These are phyloP conservation scores for Oehlia diaphana DNA, from an alignment of 192 early-diverging fungal genomes.

Conservation along the genomic window DNA sequence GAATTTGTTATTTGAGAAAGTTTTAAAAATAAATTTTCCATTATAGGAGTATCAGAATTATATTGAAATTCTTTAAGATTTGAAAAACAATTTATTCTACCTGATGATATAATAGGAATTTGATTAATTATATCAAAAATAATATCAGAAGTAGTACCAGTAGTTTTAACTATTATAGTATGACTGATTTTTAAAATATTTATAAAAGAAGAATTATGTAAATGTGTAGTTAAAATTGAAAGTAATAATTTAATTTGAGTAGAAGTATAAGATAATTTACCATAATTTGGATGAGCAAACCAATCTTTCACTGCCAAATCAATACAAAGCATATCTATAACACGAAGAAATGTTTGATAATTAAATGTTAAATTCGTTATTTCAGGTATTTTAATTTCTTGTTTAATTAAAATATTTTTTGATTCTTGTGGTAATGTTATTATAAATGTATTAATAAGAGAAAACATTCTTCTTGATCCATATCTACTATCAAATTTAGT, in stretches of 20 bases:
- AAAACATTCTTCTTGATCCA: neutral
- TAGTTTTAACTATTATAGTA: neutral
- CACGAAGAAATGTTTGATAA: neutral
- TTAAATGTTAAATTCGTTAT: neutral
- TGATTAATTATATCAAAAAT: neutral
- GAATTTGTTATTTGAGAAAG: neutral
- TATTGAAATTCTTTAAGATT: neutral
- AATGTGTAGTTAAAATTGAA: neutral
- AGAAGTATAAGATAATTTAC: neutral
- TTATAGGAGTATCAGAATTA: neutral
- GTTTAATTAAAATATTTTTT: neutral
- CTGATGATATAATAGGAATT: neutral
- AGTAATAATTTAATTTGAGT: neutral
- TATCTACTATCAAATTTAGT: neutral
- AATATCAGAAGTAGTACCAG: neutral
- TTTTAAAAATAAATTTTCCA: neutral
- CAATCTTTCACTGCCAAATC: neutral
- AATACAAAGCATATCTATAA: neutral
- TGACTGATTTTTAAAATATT: neutral
- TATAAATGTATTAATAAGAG: neutral
- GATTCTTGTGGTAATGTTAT: neutral
- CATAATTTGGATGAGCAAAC: neutral
- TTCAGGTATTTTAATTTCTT: neutral
- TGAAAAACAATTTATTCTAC: neutral
- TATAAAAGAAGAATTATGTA: neutral